phyloP scores from a whole-genome alignment of 2,329 filamentous ascomycete species.

The Tolypocladium tundrense region DNA sequence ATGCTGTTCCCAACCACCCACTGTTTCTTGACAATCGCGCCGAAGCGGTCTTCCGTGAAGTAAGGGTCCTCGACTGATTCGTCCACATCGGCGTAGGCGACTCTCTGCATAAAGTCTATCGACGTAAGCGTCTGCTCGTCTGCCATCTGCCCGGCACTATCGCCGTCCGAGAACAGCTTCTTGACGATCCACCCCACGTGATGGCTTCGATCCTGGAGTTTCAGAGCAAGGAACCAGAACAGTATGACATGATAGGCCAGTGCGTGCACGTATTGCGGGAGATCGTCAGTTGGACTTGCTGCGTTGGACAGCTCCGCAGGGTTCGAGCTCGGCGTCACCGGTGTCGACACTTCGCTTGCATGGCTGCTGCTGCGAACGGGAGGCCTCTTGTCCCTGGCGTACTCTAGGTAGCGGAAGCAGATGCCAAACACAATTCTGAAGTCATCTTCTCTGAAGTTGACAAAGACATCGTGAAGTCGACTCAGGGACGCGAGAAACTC shows the following conservation, averaged over 20 bases:
- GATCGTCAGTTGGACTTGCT: slow-evolving; percentile 48
- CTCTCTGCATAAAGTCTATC: slow-evolving; percentile 87
- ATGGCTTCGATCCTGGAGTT: slow-evolving; percentile 69
- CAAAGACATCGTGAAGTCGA: slow-evolving; percentile 71
- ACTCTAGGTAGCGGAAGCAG: slow-evolving; percentile 86
- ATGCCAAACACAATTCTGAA: slow-evolving; percentile 93
- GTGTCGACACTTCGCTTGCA: slow-evolving; percentile 29
- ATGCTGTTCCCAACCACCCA: slow-evolving; percentile 69
- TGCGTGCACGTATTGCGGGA: slow-evolving; percentile 89
- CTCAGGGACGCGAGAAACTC: slow-evolving; percentile 90
- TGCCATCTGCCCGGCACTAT: slow-evolving; percentile 57
- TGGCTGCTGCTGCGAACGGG: slow-evolving; percentile 38
- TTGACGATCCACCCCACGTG: slow-evolving; percentile 87
- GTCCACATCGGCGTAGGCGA: slow-evolving; percentile 75
- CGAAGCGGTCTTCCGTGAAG: slow-evolving; percentile 56
- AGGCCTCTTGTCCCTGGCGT: slow-evolving; percentile 60
- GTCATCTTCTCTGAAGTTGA: slow-evolving; percentile 84
- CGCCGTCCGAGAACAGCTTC: slow-evolving; percentile 69
- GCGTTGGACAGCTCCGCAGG: slow-evolving; percentile 10
- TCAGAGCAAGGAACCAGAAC: slow-evolving; percentile 92
- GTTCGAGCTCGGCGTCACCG: slow-evolving; percentile 9
- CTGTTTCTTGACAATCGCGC: slow-evolving; percentile 54
- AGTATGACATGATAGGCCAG: slow-evolving; percentile 91
- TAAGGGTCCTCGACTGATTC: slow-evolving; percentile 58
- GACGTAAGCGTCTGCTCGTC: slow-evolving; percentile 93